Conservation (phyloP, 495 filamentous ascomycete species). For the Clohesyomyces aquaticus region DNA sequence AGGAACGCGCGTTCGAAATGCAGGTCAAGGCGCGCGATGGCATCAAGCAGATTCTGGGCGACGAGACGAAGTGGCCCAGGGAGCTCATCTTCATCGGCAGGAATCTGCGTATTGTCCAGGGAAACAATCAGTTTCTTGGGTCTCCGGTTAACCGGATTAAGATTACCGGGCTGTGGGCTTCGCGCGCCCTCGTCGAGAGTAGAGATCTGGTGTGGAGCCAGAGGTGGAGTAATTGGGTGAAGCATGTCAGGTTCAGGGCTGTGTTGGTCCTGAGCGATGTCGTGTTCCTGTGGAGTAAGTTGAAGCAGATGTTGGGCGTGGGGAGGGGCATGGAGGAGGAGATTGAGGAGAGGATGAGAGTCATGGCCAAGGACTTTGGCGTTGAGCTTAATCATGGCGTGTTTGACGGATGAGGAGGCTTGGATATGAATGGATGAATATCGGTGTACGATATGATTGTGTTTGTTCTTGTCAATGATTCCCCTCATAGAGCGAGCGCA, state of each 20-base stretch:
- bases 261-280: constrained; percentile 81
- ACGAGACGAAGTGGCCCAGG: constrained; percentile 90
- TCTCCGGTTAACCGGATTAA: constrained; percentile 94
- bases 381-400: constrained; percentile 85
- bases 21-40: constrained; percentile 82
- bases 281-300: constrained; percentile 77
- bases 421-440: no score
- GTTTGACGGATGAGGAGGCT: constrained; percentile 70
- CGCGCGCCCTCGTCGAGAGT: constrained; percentile 72
- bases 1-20: constrained; percentile 74
- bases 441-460: neutral
- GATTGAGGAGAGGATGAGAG: constrained; percentile 81
- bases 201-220: constrained; percentile 61
- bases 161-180: constrained; percentile 91
- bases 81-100: constrained; percentile 95
- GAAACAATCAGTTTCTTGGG: constrained; percentile 81
- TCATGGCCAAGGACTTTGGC: constrained; percentile 87
- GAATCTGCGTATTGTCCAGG: constrained; percentile 91
- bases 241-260: constrained; percentile 76
- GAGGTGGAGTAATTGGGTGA: constrained; percentile 61
- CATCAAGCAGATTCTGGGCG: constrained; percentile 79
- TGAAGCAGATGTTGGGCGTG: constrained; percentile 71
- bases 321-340: constrained; percentile 93
- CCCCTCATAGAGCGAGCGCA: constrained; percentile 10
- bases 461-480: neutral